These are phyloP conservation scores for Fusarium clavum DNA, from an alignment of 2,329 filamentous ascomycete genomes.

Conservation along the genomic window DNA sequence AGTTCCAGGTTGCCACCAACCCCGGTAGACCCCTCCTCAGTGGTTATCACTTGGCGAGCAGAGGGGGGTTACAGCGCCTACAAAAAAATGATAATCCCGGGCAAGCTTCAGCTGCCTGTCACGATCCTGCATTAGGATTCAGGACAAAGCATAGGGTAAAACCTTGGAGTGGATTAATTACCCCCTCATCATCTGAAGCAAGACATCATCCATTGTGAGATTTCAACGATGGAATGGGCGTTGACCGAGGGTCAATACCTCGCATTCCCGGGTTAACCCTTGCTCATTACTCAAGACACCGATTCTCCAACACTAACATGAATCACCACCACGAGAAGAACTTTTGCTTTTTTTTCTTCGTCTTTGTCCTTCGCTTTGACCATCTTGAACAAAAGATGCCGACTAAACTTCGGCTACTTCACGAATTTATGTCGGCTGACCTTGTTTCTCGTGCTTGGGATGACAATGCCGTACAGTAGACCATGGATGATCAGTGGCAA, in stretches of 20 bases:
- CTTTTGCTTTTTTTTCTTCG: neutral
- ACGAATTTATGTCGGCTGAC: neutral
- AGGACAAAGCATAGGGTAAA: neutral
- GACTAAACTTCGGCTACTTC: neutral
- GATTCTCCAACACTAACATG: slow-evolving; percentile 7
- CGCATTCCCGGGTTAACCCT: slow-evolving; percentile 15
- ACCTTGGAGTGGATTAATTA: neutral
- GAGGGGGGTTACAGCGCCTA: neutral
- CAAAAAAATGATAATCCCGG: slow-evolving; percentile 1
- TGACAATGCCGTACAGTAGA: neutral
- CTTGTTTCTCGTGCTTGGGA: neutral
- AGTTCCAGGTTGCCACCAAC: slow-evolving; percentile 6
- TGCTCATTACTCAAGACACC: slow-evolving; percentile 12
- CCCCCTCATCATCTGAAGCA: neutral
- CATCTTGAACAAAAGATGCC: neutral
- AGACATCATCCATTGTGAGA: slow-evolving; percentile 9
- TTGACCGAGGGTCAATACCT: slow-evolving; percentile 28
- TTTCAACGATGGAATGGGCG: slow-evolving; percentile 16
- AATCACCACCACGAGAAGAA: neutral
- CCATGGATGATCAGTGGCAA: slow-evolving; percentile 15
- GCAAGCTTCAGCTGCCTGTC: slow-evolving; percentile 5
- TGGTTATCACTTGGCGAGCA: slow-evolving; percentile 24
- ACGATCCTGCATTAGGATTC: neutral
- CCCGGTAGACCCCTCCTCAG: neutral
- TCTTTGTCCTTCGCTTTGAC: neutral